These are phyloP conservation scores for Entonaema liquescens DNA, from an alignment of 495 filamentous ascomycete genomes.

Conservation along the genomic window DNA sequence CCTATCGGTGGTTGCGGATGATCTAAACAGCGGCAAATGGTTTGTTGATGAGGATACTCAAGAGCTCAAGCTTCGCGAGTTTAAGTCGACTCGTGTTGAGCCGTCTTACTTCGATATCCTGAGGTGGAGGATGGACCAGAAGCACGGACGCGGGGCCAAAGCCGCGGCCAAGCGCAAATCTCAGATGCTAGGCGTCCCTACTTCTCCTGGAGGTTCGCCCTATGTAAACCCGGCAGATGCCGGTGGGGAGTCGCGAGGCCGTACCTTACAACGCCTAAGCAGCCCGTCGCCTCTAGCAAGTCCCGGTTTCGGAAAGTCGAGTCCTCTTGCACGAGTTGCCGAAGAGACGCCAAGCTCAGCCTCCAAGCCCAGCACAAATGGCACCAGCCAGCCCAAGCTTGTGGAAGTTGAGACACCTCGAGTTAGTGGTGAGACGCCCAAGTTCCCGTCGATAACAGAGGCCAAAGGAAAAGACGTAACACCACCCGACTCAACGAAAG, in stretches of 20 bases:
- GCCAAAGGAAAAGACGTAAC: constrained; percentile 36
- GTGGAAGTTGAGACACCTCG: constrained; percentile 64
- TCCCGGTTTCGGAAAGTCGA: constrained; percentile 61
- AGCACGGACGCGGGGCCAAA: constrained; percentile 73
- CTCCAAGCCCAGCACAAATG: constrained; percentile 35
- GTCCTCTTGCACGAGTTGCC: constrained; percentile 61
- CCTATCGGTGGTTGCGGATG: constrained; percentile 86
- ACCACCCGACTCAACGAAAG: constrained; percentile 32
- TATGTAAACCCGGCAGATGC: constrained; percentile 60
- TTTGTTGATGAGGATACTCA: constrained; percentile 89
- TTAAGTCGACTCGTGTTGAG: constrained; percentile 85
- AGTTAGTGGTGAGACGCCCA: constrained; percentile 55
- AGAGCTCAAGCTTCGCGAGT: constrained; percentile 91
- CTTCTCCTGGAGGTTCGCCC: constrained; percentile 61
- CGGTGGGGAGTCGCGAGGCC: constrained; percentile 58
- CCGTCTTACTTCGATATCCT: constrained; percentile 95
- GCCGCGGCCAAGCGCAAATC: constrained; percentile 54
- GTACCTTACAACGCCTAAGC: constrained; percentile 63
- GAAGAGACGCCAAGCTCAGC: constrained; percentile 53
- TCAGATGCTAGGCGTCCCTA: constrained; percentile 43
- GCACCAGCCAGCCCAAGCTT: constrained; percentile 47
- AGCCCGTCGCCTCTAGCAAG: constrained; percentile 61
- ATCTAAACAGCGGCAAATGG: constrained; percentile 85
- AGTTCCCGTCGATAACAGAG: constrained; percentile 34
- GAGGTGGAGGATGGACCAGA: constrained; percentile 93